Evolutionary conservation across 2,329 filamentous ascomycete species (phyloP).

Genomic region (Dryadomyces sulphureus): DNA sequence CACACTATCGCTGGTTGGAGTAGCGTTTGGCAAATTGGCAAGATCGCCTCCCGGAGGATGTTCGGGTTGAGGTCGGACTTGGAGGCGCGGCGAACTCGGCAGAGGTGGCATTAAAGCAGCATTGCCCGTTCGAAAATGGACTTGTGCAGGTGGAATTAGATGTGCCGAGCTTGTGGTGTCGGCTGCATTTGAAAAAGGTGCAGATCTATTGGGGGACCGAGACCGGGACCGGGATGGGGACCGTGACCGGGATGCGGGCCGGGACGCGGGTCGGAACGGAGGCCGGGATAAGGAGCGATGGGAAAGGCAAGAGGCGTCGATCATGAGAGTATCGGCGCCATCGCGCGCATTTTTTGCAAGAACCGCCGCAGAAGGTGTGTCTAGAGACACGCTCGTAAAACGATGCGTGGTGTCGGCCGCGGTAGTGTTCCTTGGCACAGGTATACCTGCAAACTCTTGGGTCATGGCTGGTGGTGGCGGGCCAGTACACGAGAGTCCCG

Average conservation of each 20-base stretch:
- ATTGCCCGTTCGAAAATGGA: neutral
- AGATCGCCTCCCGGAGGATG: neutral
- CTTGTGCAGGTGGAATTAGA: neutral
- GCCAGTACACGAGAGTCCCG: no score
- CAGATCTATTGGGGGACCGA: neutral
- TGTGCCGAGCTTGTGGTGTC: neutral
- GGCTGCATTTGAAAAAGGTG: neutral
- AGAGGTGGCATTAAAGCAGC: neutral
- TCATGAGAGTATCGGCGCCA: neutral
- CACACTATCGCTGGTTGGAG: neutral
- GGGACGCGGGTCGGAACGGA: neutral
- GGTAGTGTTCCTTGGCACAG: neutral
- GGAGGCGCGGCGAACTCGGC: neutral
- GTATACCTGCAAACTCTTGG: neutral
- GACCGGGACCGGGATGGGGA: neutral
- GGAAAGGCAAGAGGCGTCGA: slow-evolving; percentile 3
- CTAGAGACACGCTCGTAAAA: neutral
- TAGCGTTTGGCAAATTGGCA: neutral
- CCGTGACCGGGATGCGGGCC: slow-evolving; percentile 5
- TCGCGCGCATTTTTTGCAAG: neutral
- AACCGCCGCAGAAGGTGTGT: neutral
- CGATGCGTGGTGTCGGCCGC: neutral
- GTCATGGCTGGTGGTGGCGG: slow-evolving; percentile 3
- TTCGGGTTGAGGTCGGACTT: neutral
- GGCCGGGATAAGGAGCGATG: slow-evolving; percentile 5